Evolutionary conservation across 2,329 filamentous ascomycete genomes (phyloP), one percentile per base, ranked within the genome.

Genomic region (Cladosporium oxysporum): DNA sequence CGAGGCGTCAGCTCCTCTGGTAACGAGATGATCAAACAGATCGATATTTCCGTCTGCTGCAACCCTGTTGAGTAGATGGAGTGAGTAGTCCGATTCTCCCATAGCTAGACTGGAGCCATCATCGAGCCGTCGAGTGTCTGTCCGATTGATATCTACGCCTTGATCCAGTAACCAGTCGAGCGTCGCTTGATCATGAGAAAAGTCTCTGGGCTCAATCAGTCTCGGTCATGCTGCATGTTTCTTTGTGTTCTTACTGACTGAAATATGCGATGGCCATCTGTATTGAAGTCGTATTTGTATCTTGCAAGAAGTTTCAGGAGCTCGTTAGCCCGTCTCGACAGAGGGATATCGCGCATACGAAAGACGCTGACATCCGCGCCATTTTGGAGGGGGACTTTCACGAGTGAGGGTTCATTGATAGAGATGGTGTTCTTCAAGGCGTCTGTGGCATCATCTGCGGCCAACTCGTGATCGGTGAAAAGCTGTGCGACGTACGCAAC

Each of bases 131-230:
- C 29, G 37, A 18, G 11, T 53, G n/a, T 68, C 59, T 14, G 65
- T 66, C 8, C 37, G 50, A 18, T 64, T 67, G 62, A 69, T 65
- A 18, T 69, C 65, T 31, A 57, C 65, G 21, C 68, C 65, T 28
- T 52, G 67, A n/a, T 68, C 68, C 14, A 69, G 65, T 26, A 68
- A n/a, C 59, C 63, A 68, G 33, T 69, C 66, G 33, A 69, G 57
- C n/a, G 49, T 67, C 3, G 62, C 55, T 12, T 35, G 65, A 7
- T 66, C 62, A 11, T 60, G n/a, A 2, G 58, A 55, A 37, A 64
- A 68, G 26, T 68, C 53, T 58, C 62, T 33, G 31, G 3, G 10
- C 11, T 11, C 49, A 16, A 50, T 21, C 5, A 37, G 44, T 10
- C 28, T 55, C 23, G 23, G 23, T 26, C 23, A 26, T 26, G 23